Evolutionary conservation across 1,284 basidiomycete species (phyloP).

Genomic region (Irpex lacteus): DNA sequence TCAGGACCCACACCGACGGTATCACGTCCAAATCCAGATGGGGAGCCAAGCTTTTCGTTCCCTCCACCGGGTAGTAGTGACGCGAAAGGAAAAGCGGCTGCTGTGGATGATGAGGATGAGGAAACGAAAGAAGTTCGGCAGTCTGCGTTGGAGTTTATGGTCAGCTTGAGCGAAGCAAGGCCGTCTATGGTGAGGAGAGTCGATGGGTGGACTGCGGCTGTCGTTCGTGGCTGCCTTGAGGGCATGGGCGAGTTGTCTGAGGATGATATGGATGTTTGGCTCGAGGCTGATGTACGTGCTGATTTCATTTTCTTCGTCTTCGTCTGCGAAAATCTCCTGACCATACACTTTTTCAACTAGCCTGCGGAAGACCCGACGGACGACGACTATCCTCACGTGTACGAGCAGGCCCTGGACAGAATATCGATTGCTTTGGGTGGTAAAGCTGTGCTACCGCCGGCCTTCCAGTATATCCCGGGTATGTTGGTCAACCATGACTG

Average conservation of each 20-base stretch:
- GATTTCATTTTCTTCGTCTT: neutral
- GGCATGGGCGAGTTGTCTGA: slow-evolving; percentile 77
- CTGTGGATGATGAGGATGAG: slow-evolving; percentile 38
- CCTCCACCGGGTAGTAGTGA: slow-evolving; percentile 34
- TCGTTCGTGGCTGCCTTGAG: slow-evolving; percentile 73
- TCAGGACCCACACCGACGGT: slow-evolving; percentile 75
- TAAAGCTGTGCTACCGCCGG: slow-evolving; percentile 64
- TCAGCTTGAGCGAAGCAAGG: slow-evolving; percentile 66
- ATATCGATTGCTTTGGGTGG: slow-evolving; percentile 76
- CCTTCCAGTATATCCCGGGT: slow-evolving; percentile 76
- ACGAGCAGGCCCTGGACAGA: slow-evolving; percentile 78
- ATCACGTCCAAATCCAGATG: slow-evolving; percentile 57
- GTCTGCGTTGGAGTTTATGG: slow-evolving; percentile 74
- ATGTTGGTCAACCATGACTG: slow-evolving; percentile 81
- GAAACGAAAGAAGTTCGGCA: slow-evolving; percentile 58
- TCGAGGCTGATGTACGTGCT: slow-evolving; percentile 65
- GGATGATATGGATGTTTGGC: slow-evolving; percentile 60
- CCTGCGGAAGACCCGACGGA: slow-evolving; percentile 70
- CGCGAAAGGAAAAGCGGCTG: slow-evolving; percentile 23
- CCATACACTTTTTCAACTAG: slow-evolving; percentile 29
- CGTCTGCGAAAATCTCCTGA: neutral
- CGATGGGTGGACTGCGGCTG: slow-evolving; percentile 63
- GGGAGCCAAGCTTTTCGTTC: slow-evolving; percentile 46
- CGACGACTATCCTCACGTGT: slow-evolving; percentile 68
- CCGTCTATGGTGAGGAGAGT: slow-evolving; percentile 65